A percentile compares a stretch with the other conserved stretches of the same genome.
These are phyloP conservation scores for Nothophytophthora sp. DNA, from an alignment of 352 stramenopile species.

Conservation along the genomic window DNA sequence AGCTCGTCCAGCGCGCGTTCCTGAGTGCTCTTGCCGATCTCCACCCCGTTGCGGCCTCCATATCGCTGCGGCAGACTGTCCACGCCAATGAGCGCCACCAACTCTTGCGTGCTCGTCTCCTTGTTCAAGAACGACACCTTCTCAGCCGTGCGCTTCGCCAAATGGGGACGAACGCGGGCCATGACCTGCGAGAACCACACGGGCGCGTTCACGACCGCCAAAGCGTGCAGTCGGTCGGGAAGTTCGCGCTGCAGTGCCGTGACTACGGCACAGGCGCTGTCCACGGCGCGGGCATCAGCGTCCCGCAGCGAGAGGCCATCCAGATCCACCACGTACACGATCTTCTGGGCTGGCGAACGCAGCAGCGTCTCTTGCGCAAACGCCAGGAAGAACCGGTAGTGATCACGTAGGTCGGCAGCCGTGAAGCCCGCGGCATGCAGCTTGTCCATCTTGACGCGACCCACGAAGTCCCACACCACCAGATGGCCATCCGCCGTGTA, in stretches of 20 bases:
- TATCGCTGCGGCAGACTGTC: slow-evolving; percentile 76
- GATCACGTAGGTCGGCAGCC: slow-evolving; percentile 62
- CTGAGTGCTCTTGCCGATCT: slow-evolving; percentile 79
- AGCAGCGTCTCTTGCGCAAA: slow-evolving; percentile 77
- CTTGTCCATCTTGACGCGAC: slow-evolving; percentile 79
- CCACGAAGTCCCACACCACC: slow-evolving; percentile 79
- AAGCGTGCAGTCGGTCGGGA: slow-evolving; percentile 55
- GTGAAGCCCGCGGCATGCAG: slow-evolving; percentile 68
- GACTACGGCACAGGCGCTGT: slow-evolving; percentile 55
- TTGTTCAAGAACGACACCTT: slow-evolving; percentile 65
- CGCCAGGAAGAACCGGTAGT: slow-evolving; percentile 80
- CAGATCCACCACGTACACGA: slow-evolving; percentile 81
- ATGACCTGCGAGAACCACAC: slow-evolving; percentile 87
- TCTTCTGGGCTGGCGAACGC: slow-evolving; percentile 55
- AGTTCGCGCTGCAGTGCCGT: slow-evolving; percentile 61
- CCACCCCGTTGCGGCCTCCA: slow-evolving; percentile 70
- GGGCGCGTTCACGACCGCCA: slow-evolving; percentile 69
- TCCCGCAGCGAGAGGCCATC: slow-evolving; percentile 74
- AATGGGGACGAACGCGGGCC: slow-evolving; percentile 45
- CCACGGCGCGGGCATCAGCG: slow-evolving; percentile 68
- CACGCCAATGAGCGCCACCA: slow-evolving; percentile 64
- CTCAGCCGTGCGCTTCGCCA: slow-evolving; percentile 65
- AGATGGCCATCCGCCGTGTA: slow-evolving; percentile 70
- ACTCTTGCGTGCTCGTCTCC: slow-evolving; percentile 38
- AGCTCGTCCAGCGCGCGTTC: slow-evolving; percentile 67